Base-by-base conservation (phyloP, 805 yeast species). In the Yarrowia sp. region DNA sequence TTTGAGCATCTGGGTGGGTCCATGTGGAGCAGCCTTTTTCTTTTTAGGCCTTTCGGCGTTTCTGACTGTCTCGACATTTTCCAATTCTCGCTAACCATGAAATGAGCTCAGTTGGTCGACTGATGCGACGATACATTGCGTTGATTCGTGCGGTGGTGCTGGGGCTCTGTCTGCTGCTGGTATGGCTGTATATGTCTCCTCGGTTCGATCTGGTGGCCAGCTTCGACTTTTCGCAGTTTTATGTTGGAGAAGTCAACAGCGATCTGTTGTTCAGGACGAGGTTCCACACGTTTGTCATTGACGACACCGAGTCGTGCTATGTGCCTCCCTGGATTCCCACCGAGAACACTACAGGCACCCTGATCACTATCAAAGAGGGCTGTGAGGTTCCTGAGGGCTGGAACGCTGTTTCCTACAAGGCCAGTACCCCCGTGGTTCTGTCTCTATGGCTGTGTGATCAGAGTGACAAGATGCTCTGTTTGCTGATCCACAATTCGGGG, bases 271-370 rank as follows among this genome's bases (percentile, higher is more conserved):
- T 58, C 33, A 3, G 12, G 9, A 14, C 10, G 8, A 5, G 64
- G 19, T 42, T 58, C 33, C 64, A 58, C 50, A 58, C 64, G 14
- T 58, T 38, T 58, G 64, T 58, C 14, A 58, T 58, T 13, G 64
- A 58, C 39, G 64, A 58, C 39, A 58, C 64, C 3, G 64, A 58
- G 30, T 42, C 64, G 40, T 58, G 64, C n/a, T 14, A 30, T 3
- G 19, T 58, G 4, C 50, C 64, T n/a, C n/a, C 20, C 1, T 58
- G 64, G 64, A 30, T 58, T 10, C 30, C 47, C 1, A 40, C 47
- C 1, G 3, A 10, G 9, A 24, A 39, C 47, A 40, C 64, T 7
- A n/a, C 39, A 9, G 64, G 64, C n/a, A 58, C 64, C 2, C 40
- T 58, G 17, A 10, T 58, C 9, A 58, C 64, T 4, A 33, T 24